Base-by-base conservation (phyloP, 176 grass and related monocot species). In the Musa beccarii region DNA sequence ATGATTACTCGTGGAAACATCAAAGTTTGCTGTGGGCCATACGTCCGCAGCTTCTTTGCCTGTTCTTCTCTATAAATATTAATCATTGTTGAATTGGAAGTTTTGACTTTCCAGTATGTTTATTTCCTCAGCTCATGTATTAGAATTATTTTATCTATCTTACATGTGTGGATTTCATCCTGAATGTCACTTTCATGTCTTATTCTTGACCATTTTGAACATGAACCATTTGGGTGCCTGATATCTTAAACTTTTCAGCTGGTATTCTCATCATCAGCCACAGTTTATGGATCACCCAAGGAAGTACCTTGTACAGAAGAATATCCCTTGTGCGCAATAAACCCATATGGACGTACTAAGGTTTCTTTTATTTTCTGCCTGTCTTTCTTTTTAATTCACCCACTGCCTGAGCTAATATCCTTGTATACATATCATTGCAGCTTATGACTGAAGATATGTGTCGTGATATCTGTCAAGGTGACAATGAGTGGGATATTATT, bases 231-330 rank as follows among this genome's bases (percentile, higher is more conserved):
- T 21, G 14, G 52, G 53, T 6, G 11, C 25, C 29, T 79, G 16
- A 52, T 81, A n/a, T 70, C 7, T 70, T 20, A 59, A 43, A 34
- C 56, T 71, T 63, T 65, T 10, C 95, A 99, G 95, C 71, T 99
- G 54, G 95, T 99, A n/a, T 94, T 99, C 73, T 99, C 95, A 1
- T 99, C 95, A 59, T 99, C 95, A 0, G 95, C 95, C 55, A 99
- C 95, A 9, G 95, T 99, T 52, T 99, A 99, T 50, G 95, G 95
- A 72, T 99, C 90, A 85, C 95, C 95, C 23, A 94, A 92, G 78
- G 86, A 91, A 59, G 95, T 99, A 10, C 95, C 95, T 24, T 99
- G 95, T 78, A 99, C 95, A 0, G 95, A 99, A 80, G 95, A 99
- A 75, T 99, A 86, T 83, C 84, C 95, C 16, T 86, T 94, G 25